Base-by-base conservation (phyloP, 2,329 filamentous ascomycete species). In the Pseudocercospora macadamiae region DNA sequence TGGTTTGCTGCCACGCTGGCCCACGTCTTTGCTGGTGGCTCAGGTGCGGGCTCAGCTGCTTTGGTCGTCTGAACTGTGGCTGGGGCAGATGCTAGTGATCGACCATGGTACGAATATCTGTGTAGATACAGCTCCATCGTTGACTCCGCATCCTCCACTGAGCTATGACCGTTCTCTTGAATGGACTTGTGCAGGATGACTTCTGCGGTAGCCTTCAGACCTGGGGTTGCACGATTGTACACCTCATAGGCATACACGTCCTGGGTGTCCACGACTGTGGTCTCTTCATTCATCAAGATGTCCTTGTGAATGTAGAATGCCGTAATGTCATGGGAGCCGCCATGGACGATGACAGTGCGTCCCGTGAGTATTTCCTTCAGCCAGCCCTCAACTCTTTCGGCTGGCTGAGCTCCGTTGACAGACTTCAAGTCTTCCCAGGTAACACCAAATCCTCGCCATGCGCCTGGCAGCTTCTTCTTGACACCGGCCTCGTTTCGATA, bases 51-150 rank as follows among this genome's bases (percentile, higher is more conserved):
- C 16, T n/a, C 18, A 16, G 37, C 8, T 18, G 37, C 37, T 4
- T 12, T 14, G 18, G 37, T 8, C 3, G 37, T 4, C 32, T 34
- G 32, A 34, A 34, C 32, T 18, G 37, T 12, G 2, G 37, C 2
- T 5, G 16, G 14, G 9, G 14, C 3, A 42, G n/a, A 16, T 3
- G 37, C 12, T 42, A 18, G 14, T 42, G 3, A 12, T 19, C 14
- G 37, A 42, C 14, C 37, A 42, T 14, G 14, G 28, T 53, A 53
- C n/a, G 55, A 48, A 10, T 45, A 57, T 16, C 21, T 39, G 1
- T 53, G 39, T 3, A 59, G 45, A 10, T 55, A 59, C n/a, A 59
- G 52, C 19, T 51, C 51, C 57, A 59, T 59, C 18, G 51, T 44
- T n/a, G 34, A 36, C n/a, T 37, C 42, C n/a, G 57, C 57, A 49